These are phyloP conservation scores for Fusarium subglutinans DNA, from an alignment of 2,329 filamentous ascomycete species.

Conservation along the genomic window DNA sequence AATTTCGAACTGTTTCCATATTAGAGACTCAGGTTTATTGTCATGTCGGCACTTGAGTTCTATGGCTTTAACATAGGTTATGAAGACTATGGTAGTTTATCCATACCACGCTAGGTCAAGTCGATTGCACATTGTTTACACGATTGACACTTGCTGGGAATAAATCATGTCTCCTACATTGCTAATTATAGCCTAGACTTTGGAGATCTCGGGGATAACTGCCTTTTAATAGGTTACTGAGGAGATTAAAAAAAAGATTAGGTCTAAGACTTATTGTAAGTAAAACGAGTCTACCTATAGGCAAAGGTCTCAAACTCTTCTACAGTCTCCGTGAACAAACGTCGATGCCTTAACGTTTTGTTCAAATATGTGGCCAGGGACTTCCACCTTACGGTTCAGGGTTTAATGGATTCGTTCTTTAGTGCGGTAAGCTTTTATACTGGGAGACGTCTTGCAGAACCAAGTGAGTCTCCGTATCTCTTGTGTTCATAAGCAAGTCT, in stretches of 20 bases:
- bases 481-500: neutral
- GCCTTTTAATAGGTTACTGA: accelerated
- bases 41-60: accelerated
- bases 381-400: accelerated
- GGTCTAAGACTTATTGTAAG: neutral
- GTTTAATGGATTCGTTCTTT: accelerated
- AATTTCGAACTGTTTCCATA: accelerated
- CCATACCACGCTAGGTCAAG: no score
- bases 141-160: accelerated
- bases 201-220: accelerated
- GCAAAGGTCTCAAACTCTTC: neutral
- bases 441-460: accelerated
- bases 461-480: neutral
- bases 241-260: neutral
- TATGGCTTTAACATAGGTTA: accelerated
- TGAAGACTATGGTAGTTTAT: accelerated
- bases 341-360: accelerated
- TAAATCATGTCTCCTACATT: neutral
- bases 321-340: accelerated
- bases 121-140: neutral
- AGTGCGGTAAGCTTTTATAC: accelerated
- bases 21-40: accelerated
- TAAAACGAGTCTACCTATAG: neutral
- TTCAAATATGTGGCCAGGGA: accelerated
- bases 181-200: accelerated